phyloP scores from a whole-genome alignment of 2,329 filamentous ascomycete genomes.

The Claviceps spartinae region DNA sequence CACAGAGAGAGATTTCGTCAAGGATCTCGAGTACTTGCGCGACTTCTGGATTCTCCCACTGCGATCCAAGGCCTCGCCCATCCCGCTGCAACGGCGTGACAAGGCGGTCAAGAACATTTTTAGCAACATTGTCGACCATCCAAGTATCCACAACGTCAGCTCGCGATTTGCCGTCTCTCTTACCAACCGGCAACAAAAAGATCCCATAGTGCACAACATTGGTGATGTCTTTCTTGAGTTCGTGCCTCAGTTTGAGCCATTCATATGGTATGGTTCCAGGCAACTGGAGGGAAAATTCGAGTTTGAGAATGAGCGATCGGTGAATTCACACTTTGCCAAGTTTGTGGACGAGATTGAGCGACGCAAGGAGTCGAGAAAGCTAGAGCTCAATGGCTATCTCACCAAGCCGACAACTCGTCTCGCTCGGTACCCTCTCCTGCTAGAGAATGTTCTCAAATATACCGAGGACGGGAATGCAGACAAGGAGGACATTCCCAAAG shows the following conservation, averaged over 20 bases:
- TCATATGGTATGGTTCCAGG: slow-evolving; percentile 91
- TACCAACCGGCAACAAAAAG: slow-evolving; percentile 80
- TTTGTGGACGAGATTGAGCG: slow-evolving; percentile 96
- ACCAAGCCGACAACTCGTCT: slow-evolving; percentile 95
- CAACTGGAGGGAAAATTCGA: slow-evolving; percentile 96
- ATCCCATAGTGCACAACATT: slow-evolving; percentile 74
- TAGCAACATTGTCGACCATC: slow-evolving; percentile 78
- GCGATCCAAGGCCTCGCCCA: slow-evolving; percentile 68
- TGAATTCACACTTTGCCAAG: slow-evolving; percentile 71
- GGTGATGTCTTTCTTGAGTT: slow-evolving; percentile 92
- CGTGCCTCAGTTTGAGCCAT: slow-evolving; percentile 85
- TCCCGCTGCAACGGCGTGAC: slow-evolving; percentile 75
- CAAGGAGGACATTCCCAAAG: slow-evolving; percentile 82
- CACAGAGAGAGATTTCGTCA: slow-evolving; percentile 96
- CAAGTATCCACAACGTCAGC: slow-evolving; percentile 77
- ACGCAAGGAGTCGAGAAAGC: slow-evolving; percentile 88
- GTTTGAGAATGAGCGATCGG: slow-evolving; percentile 88
- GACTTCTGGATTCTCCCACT: slow-evolving; percentile 98
- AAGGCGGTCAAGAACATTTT: slow-evolving; percentile 91
- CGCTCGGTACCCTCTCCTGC: slow-evolving; percentile 79
- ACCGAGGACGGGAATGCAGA: slow-evolving; percentile 83
- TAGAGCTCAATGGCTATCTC: slow-evolving; percentile 93
- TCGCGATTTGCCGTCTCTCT: slow-evolving; percentile 76
- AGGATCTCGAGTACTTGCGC: slow-evolving; percentile 90
- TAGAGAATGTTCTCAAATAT: slow-evolving; percentile 86